These are phyloP conservation scores for Acephala macrosclerotiorum DNA, from an alignment of 2,329 filamentous ascomycete species.

Conservation along the genomic window DNA sequence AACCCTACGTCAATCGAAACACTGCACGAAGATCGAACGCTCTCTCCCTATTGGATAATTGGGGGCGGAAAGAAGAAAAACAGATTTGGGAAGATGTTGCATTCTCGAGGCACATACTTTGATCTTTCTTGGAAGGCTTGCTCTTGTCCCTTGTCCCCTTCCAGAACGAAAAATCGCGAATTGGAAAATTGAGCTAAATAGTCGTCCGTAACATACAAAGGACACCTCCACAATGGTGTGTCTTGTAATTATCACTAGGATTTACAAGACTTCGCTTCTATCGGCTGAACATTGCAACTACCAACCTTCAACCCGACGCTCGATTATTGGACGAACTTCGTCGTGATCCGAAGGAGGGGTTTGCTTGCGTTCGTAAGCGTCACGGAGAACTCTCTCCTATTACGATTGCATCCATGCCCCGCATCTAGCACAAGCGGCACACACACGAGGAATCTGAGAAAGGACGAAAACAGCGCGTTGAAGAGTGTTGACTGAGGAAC, in stretches of 20 bases:
- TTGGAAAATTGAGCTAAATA: neutral
- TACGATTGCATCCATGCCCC: neutral
- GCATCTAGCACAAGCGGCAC: neutral
- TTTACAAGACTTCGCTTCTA: too few species aligned
- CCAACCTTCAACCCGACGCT: too few species aligned
- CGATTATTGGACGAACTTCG: neutral
- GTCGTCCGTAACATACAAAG: too few species aligned
- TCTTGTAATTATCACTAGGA: too few species aligned
- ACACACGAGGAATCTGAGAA: neutral
- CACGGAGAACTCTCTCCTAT: conserved; percentile 5
- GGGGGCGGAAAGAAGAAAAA: neutral
- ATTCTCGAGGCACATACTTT: neutral
- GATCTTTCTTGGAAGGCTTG: neutral
- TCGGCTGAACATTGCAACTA: too few species aligned
- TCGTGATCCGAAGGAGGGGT: neutral
- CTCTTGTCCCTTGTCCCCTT: neutral
- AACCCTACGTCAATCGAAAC: neutral
- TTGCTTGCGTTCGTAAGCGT: neutral
- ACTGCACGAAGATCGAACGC: neutral
- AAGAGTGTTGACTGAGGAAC: too few species aligned
- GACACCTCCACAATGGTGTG: too few species aligned
- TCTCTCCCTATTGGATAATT: neutral
- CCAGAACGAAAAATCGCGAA: neutral
- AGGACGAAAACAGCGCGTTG: neutral
- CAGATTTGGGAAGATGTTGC: neutral